Evolutionary conservation across 108 stramenopile genomes (phyloP).

Genomic region (Bacterosira constricta): DNA sequence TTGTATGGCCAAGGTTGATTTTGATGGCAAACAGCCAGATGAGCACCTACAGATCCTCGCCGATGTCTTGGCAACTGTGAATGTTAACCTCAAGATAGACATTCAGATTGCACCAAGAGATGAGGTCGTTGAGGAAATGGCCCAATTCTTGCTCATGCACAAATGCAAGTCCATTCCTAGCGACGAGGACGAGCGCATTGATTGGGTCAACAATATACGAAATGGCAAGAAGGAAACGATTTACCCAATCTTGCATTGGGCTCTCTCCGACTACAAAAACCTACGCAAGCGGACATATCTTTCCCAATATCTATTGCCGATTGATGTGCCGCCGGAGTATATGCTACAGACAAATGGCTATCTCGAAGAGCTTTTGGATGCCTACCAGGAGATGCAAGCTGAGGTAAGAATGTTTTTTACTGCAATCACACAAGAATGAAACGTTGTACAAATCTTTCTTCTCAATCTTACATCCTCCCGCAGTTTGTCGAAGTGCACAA

Average conservation of each 20-base stretch:
- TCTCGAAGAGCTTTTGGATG: slow-evolving; percentile 53
- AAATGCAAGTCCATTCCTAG: slow-evolving; percentile 58
- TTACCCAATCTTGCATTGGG: slow-evolving; percentile 74
- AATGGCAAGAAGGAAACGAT: slow-evolving; percentile 53
- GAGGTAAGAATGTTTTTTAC: slow-evolving; percentile 27
- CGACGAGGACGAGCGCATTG: slow-evolving; percentile 27
- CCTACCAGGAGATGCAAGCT: slow-evolving; percentile 62
- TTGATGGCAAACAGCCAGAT: slow-evolving; percentile 67
- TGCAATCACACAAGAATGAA: no score
- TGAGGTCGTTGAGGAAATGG: slow-evolving; percentile 35
- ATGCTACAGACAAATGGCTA: slow-evolving; percentile 45
- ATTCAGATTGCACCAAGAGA: slow-evolving; percentile 35
- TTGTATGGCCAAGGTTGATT: slow-evolving; percentile 43
- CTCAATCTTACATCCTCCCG: no score
- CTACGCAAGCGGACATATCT: slow-evolving; percentile 76
- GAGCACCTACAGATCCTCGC: slow-evolving; percentile 71
- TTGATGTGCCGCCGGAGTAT: slow-evolving; percentile 76
- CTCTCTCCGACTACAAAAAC: slow-evolving; percentile 52
- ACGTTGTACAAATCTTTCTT: no score
- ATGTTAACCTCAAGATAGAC: slow-evolving; percentile 46
- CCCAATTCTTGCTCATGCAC: slow-evolving; percentile 63
- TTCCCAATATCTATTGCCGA: slow-evolving; percentile 61
- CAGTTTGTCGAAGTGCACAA: slow-evolving; percentile 77
- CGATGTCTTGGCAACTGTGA: slow-evolving; percentile 64
- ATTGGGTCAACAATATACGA: slow-evolving; percentile 10